Base-by-base conservation (phyloP, 176 grass and related monocot species). In the Oryza longistaminata region DNA sequence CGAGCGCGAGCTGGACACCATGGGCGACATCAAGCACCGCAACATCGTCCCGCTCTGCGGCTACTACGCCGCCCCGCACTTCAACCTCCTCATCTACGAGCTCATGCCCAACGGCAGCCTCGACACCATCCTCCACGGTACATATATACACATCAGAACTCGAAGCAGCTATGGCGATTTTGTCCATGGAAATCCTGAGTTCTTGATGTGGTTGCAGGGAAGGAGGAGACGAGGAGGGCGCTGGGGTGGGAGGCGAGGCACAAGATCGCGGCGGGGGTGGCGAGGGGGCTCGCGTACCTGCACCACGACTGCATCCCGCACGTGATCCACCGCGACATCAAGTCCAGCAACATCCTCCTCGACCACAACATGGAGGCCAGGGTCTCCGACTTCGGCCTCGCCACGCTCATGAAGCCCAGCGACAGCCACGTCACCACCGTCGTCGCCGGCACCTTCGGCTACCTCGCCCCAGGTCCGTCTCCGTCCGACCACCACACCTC, bases 11-110 rank as follows among this genome's bases (percentile, higher is more conserved):
- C 94, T 97, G 6, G 82, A 94, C 24, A 72, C 92, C 68, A 94
- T 97, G 86, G 94, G 90, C 6, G 88, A 94, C 87, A 94, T 97
- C 74, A 97, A 97, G 81, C 92, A 97, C 83, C 66, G 90, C 24
- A 94, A 94, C 84, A 81, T 97, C 70, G 92, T 97, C 6, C 78
- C 72, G 1, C 88, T 97, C 21, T 85, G 77, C 74, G 95, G 95
- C 72, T 97, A 92, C 64, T 92, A 92, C 82, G 83, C 88, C 13
- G 86, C 90, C 12, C 86, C 95, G 2, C 83, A 91, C 71, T 94
- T 94, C 50, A 97, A 97, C 69, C 90, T 97, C 6, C 88, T 97
- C 64, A 93, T 95, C 67, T 98, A 95, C 88, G 95, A 98, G 52
- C 85, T 98, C 11, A 95, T 93, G 93, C 76, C 87, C 66, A 90